Evolutionary conservation across 2,329 filamentous ascomycete genomes (phyloP), one percentile per base, ranked within the genome.

Genomic region (Domatiomyces catenatus): DNA sequence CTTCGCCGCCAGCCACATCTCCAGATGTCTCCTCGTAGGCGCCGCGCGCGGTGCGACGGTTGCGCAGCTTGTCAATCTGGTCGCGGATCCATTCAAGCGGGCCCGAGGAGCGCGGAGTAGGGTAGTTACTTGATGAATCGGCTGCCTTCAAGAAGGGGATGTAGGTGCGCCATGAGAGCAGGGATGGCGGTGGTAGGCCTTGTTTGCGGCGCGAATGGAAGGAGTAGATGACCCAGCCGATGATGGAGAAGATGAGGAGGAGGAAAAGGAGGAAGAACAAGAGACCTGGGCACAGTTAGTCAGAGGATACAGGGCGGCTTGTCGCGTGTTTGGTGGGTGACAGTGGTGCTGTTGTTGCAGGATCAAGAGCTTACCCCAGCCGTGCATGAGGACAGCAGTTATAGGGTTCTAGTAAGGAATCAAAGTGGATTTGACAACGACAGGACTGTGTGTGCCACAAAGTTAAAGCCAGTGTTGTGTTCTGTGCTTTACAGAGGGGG

Each of bases 201-300:
- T 88, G 75, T 62, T 79, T 78, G 54, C 80, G 75, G 48, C 86
- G 85, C 60, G 82, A 82, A 59, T 83, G 72, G 62, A 86, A 83
- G 26, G 81, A 80, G 62, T 81, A 88, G 61, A 80, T 67, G 53
- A 87, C 69, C 80, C 83, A 90, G 61, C 75, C 80, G 50, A 75
- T 67, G 51, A 70, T 79, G 22, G 68, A 77, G 50, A 71, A 66
- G 50, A 82, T 53, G 49, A 79, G 62, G 60, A 85, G 64, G 59
- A 87, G 69, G 58, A 86, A 60, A 62, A 90, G 66, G 62, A 86
- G 75, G 63, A 93, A 80, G 65, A 88, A 75, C 69, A 89, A 79
- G 56, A 82, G 76, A 62, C 81, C 80, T 57, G 46, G 3, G 4
- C 44, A 28, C 7, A 19, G 4, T 20, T 45, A 20, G n/a, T 45